A percentile compares a stretch with the other conserved stretches of the same genome.
Conservation (phyloP, 805 yeast species). For the Starmerella geochares region DNA sequence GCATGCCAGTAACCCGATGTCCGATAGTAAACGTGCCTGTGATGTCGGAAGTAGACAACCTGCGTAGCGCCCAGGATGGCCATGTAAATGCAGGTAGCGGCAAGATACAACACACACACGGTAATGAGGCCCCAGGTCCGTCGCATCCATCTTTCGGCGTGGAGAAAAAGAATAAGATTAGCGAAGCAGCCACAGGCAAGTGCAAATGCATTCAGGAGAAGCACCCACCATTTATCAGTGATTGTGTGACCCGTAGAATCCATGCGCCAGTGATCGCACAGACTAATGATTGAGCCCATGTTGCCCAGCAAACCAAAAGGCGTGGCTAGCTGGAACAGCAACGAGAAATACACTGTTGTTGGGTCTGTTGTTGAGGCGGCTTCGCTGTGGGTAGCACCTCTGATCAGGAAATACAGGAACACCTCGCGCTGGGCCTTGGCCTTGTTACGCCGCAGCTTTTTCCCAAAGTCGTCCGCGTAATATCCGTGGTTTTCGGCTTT, state of each 20-base stretch:
- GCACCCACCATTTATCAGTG: constrained; percentile 32
- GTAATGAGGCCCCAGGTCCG: constrained; percentile 39
- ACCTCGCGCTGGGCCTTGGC: constrained; percentile 1
- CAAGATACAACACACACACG: constrained; percentile 43
- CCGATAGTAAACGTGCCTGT: constrained; percentile 21
- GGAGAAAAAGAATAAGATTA: constrained; percentile 57
- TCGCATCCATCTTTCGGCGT: constrained; percentile 55
- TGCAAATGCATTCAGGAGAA: constrained; percentile 52
- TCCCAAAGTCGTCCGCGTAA: background rate
- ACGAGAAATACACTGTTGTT: constrained; percentile 7
- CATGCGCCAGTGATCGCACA: constrained; percentile 23
- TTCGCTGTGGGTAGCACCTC: background rate
- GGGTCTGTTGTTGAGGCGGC: background rate
- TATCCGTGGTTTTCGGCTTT: background rate
- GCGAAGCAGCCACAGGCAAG: constrained; percentile 57
- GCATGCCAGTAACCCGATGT: constrained; percentile 77
- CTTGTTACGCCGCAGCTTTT: background rate
- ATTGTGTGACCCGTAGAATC: background rate
- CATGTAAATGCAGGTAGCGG: constrained; percentile 47
- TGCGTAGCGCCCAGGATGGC: constrained; percentile 39
- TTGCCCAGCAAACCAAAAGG: constrained; percentile 24
- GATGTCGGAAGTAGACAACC: constrained; percentile 27
- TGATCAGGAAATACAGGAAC: background rate
- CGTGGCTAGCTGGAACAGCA: constrained; percentile 16
- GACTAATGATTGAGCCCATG: constrained; percentile 18